Percentiles rank a stretch among this genome's conserved stretches.
These are phyloP conservation scores for Westerdykella sp. DNA, from an alignment of 2,329 filamentous ascomycete genomes.

Conservation along the genomic window DNA sequence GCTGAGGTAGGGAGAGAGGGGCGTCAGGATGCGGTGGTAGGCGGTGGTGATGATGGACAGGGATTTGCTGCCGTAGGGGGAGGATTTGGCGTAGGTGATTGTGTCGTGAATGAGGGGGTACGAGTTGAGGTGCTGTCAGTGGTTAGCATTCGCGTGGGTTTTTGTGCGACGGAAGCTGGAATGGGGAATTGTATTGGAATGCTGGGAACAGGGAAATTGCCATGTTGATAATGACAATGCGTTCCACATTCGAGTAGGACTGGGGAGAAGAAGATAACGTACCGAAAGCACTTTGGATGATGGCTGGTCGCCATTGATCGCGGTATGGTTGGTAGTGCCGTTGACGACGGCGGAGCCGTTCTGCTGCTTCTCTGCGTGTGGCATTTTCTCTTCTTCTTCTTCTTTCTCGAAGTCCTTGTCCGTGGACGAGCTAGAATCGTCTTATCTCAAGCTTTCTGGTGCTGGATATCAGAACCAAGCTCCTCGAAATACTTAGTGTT, in stretches of 20 bases:
- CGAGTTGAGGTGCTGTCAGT: slow-evolving; percentile 67
- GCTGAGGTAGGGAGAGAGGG: slow-evolving; percentile 69
- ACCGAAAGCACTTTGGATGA: slow-evolving; percentile 37
- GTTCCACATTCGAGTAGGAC: not conserved
- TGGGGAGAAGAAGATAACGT: slow-evolving; percentile 14
- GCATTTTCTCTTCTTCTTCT: slow-evolving; percentile 8
- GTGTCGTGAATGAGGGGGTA: slow-evolving; percentile 80
- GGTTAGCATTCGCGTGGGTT: slow-evolving; percentile 1
- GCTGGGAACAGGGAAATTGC: slow-evolving; percentile 3
- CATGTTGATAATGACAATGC: not conserved
- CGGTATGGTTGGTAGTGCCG: slow-evolving; percentile 25
- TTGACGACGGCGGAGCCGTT: slow-evolving; percentile 10
- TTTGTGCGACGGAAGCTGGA: slow-evolving; percentile 1
- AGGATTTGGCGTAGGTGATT: slow-evolving; percentile 70
- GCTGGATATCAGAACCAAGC: not conserved
- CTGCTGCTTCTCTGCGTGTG: slow-evolving; percentile 26
- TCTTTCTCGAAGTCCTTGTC: not conserved
- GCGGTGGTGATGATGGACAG: slow-evolving; percentile 67
- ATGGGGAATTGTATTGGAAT: not conserved
- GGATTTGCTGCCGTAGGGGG: slow-evolving; percentile 78
- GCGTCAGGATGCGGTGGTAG: slow-evolving; percentile 70
- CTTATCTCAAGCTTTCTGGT: not conserved
- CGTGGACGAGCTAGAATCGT: not conserved
- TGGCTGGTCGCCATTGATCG: slow-evolving; percentile 38
- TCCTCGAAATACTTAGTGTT: not conserved